These are phyloP conservation scores for Schizophyllum amplum DNA, from an alignment of 1,284 basidiomycete genomes.

Conservation along the genomic window DNA sequence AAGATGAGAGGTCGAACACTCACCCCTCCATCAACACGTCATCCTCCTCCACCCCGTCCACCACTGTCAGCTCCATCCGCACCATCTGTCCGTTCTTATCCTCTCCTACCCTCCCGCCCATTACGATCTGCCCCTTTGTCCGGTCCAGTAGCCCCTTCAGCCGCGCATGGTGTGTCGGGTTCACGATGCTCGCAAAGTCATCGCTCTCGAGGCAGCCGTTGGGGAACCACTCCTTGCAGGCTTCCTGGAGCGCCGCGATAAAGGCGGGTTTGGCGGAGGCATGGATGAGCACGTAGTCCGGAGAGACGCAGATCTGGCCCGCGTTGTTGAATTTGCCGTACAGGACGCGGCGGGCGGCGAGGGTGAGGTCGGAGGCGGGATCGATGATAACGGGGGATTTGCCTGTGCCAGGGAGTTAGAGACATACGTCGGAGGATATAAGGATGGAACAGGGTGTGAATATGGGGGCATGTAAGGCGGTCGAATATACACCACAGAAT, in stretches of 20 bases:
- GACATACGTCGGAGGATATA: too few relatives aligned
- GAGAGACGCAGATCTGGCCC: slow-evolving; percentile 68
- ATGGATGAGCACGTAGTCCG: slow-evolving; percentile 78
- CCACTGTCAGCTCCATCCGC: slow-evolving; percentile 63
- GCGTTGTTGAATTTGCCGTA: slow-evolving; percentile 78
- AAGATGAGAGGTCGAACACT: too few relatives aligned
- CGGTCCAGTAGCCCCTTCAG: slow-evolving; percentile 55
- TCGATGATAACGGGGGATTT: slow-evolving; percentile 85
- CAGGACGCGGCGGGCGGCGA: slow-evolving; percentile 55
- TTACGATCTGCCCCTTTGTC: slow-evolving; percentile 63
- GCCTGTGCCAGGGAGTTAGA: slow-evolving; percentile 20
- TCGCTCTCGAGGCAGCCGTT: slow-evolving; percentile 35
- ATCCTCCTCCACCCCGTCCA: slow-evolving; percentile 51
- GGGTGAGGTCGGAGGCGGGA: slow-evolving; percentile 46
- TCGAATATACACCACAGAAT: too few relatives aligned
- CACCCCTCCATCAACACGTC: slow-evolving; percentile 76
- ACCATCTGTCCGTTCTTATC: too few relatives aligned
- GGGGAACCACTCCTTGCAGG: slow-evolving; percentile 31
- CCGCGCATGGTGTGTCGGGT: slow-evolving; percentile 46
- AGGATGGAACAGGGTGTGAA: too few relatives aligned
- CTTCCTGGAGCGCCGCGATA: slow-evolving; percentile 51
- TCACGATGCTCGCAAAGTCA: slow-evolving; percentile 30
- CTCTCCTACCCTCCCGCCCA: slow-evolving; percentile 64
- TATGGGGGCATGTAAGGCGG: too few relatives aligned
- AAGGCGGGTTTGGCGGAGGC: slow-evolving; percentile 56